Evolutionary conservation across 2,329 filamentous ascomycete genomes (phyloP).

Genomic region (Trichophyton equinum): DNA sequence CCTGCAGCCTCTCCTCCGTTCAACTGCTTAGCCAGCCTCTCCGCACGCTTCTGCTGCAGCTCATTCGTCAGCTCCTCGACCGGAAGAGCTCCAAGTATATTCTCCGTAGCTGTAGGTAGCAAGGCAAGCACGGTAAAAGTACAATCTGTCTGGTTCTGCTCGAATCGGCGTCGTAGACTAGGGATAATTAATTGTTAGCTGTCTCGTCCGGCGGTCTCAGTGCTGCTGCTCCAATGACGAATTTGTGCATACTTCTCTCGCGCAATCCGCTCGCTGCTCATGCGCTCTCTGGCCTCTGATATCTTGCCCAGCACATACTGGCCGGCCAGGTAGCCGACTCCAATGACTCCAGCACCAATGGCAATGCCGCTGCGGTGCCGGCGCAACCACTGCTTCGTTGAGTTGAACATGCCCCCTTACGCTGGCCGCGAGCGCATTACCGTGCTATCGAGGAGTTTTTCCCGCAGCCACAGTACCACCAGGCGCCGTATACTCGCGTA

Average conservation of each 20-base stretch:
- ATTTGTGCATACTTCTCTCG: conserved; percentile 71
- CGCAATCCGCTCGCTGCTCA: conserved; percentile 89
- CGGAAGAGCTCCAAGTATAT: conserved; percentile 74
- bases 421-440: background rate
- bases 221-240: too few species aligned
- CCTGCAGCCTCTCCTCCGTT: conserved; percentile 42
- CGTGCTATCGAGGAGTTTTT: background rate
- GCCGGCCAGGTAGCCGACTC: conserved; percentile 79
- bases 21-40: conserved; percentile 48
- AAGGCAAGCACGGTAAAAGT: conserved; percentile 96
- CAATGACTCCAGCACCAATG: conserved; percentile 74
- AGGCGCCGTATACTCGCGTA: background rate
- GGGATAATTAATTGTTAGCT: background rate
- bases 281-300: conserved; percentile 84
- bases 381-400: conserved; percentile 79
- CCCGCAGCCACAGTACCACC: background rate
- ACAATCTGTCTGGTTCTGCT: conserved; percentile 98
- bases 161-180: conserved; percentile 86
- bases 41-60: conserved; percentile 82
- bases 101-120: conserved; percentile 78
- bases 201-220: background rate
- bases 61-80: conserved; percentile 89
- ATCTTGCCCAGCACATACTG: conserved; percentile 90
- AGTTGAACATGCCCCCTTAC: conserved; percentile 44
- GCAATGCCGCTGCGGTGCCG: conserved; percentile 84